Evolutionary conservation across 2,329 filamentous ascomycete genomes (phyloP).

Genomic region (Alternaria triticina): DNA sequence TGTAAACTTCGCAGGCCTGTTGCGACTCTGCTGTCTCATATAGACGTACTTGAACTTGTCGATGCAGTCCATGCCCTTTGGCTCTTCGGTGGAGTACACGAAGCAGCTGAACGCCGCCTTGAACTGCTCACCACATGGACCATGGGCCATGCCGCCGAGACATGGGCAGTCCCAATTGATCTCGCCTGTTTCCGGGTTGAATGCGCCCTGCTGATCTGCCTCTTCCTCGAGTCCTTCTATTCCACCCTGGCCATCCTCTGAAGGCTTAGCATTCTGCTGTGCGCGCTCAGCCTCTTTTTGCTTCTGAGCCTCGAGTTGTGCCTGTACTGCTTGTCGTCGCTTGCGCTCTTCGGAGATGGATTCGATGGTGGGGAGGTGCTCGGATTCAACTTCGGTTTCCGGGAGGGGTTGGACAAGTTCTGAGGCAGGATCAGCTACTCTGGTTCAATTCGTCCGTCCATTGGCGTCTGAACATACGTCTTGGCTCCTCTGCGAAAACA

Average conservation of each 20-base stretch:
- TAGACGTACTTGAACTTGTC: conserved; percentile 89
- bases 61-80: conserved; percentile 97
- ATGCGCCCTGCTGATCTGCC: conserved; percentile 85
- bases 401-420: conserved; percentile 41
- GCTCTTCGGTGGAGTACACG: conserved; percentile 91
- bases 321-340: conserved; percentile 39
- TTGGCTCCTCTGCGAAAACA: conserved; percentile 82
- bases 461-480: conserved; percentile 61
- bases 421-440: conserved; percentile 8
- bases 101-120: conserved; percentile 97
- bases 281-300: conserved; percentile 24
- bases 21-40: neutral
- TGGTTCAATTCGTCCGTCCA: neutral
- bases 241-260: conserved; percentile 33
- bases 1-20: neutral
- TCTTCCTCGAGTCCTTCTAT: conserved; percentile 75
- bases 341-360: conserved; percentile 52
- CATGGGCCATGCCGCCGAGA: conserved; percentile 94
- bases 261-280: conserved; percentile 18
- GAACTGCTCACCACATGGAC: conserved; percentile 95
- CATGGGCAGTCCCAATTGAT: conserved; percentile 99
- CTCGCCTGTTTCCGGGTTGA: conserved; percentile 97
- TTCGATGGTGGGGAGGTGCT: conserved; percentile 54
- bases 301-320: conserved; percentile 38
- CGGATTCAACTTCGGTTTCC: conserved; percentile 50